Evolutionary conservation across 2,329 filamentous ascomycete genomes (phyloP), one percentile per base, ranked within the genome.

Genomic region (Incumbomyces lentus): DNA sequence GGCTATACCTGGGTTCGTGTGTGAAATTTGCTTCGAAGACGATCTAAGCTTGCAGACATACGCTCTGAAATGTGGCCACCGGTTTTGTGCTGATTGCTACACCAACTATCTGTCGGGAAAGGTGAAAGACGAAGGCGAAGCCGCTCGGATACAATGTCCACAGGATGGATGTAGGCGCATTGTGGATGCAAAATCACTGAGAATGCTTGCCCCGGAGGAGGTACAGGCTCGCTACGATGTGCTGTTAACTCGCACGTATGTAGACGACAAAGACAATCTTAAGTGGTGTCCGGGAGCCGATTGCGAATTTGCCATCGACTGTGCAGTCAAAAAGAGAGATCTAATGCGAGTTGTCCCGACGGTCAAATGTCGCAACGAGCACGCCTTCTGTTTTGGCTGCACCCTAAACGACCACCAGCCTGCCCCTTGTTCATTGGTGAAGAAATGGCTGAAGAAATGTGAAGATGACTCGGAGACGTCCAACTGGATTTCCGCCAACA

Each of bases 241-340:
- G 56, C 75, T 98, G 13, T 79, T 98, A 30, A 95, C 86, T 60
- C 76, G 92, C 57, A 95, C 89, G 6, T 98, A 95, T 60, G 92
- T 98, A 50, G 92, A 98, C 64, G 90, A 98, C 65, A 95, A 88
- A 66, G 89, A 95, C 48, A 84, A 83, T 47, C 78, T 96, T 50
- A 95, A 94, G 64, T 98, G 92, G 92, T 98, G 92, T 63, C 92
- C 92, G 1, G 90, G 90, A 1, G 92, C 92, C n/a, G 90, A 98
- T 64, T 98, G 92, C 66, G 79, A 85, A 58, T 96, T 92, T 60
- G 92, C 90, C 11, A 72, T 98, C 39, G 86, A 96, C 60, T 98
- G 92, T 58, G 72, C 71, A 1, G 76, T 96, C 49, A 95, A 94
- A 69, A 83, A 84, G 68, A 88, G 87, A 61, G 88, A 95, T 48